Conservation (phyloP, 2,329 filamentous ascomycete genomes). For the Aureobasidium mangrovei region DNA sequence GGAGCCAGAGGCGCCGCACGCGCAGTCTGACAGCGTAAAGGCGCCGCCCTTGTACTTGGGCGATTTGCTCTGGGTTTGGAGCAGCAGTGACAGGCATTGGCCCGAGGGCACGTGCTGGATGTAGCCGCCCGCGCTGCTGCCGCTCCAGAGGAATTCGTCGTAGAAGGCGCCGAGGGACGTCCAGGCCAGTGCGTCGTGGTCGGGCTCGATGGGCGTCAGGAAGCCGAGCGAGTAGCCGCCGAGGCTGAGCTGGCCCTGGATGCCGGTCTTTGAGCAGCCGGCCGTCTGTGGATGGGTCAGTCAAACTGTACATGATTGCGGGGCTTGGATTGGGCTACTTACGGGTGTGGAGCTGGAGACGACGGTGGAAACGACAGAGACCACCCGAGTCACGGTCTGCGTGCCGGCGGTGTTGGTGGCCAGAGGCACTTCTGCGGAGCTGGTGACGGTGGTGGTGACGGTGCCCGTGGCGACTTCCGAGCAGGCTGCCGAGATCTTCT, state of each 20-base stretch:
- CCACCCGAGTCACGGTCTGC: not conserved
- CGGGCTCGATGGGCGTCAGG: not conserved
- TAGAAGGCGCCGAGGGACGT: not conserved
- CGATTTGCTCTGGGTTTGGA: not conserved
- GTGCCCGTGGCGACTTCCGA: slow-evolving; percentile 15
- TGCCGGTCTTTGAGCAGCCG: not conserved
- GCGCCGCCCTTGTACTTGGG: not conserved
- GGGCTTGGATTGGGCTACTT: not conserved
- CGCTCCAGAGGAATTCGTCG: slow-evolving; percentile 2
- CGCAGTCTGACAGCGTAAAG: not conserved
- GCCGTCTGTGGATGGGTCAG: not conserved
- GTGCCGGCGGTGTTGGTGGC: not conserved
- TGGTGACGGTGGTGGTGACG: not conserved
- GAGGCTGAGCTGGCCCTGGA: slow-evolving; percentile 3
- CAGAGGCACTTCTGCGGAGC: not conserved
- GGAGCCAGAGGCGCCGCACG: not conserved
- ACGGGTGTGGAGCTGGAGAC: not conserved
- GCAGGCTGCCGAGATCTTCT: slow-evolving; percentile 15
- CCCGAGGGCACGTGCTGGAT: slow-evolving; percentile 1
- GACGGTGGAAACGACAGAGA: not conserved
- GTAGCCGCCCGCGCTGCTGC: not conserved
- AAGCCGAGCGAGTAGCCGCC: slow-evolving; percentile 5
- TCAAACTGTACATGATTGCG: not conserved
- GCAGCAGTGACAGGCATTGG: not conserved
- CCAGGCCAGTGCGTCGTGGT: not conserved